Base-by-base conservation (phyloP, 306 rosid species). In the Crataegus laevigata region DNA sequence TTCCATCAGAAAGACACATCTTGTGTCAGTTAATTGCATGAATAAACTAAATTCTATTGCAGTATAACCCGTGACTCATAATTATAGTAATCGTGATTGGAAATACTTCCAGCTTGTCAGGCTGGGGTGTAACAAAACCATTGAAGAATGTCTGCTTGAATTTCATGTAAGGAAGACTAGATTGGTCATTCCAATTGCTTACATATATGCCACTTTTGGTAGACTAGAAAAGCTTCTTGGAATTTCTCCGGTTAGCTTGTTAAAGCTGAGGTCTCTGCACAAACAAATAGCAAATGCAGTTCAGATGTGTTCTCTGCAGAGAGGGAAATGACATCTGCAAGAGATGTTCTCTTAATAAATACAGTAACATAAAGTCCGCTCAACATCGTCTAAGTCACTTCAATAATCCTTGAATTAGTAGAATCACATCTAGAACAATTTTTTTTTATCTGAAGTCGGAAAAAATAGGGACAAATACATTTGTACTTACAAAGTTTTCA, bases 201-300 rank as follows among this genome's bases (percentile, higher is more conserved):
- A 93, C 97, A 91, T 76, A 84, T 71, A 32, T 4, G 77, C 58
- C 32, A 62, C 63, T 0, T 78, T 26, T 57, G 25, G 60, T 24
- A 87, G 72, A 65, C 78, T 14, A 5, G 4, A 28, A 66, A 67
- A 87, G 83, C 19, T 68, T 22, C 21, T 60, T 4, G 96, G 96
- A 77, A 93, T 86, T 73, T 6, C 71, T 32, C 93, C 98, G 17
- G 76, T 85, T 73, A 91, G 71, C 51, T 83, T 80, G 84, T 93
- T 93, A 67, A 84, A 89, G 84, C 98, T 88, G 69, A 94, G 89
- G 77, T 94, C 98, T 85, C 97, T 94, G 91, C 66, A 51, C n/a
- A 10, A 63, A 63, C 45, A 21, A 43, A n/a, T 63, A 65, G 47
- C 34, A 47, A 40, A 64, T 71, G 57, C n/a, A 45, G 17, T 51